phyloP scores from a whole-genome alignment of 1,284 basidiomycete genomes.

The Moniliella sp. region DNA sequence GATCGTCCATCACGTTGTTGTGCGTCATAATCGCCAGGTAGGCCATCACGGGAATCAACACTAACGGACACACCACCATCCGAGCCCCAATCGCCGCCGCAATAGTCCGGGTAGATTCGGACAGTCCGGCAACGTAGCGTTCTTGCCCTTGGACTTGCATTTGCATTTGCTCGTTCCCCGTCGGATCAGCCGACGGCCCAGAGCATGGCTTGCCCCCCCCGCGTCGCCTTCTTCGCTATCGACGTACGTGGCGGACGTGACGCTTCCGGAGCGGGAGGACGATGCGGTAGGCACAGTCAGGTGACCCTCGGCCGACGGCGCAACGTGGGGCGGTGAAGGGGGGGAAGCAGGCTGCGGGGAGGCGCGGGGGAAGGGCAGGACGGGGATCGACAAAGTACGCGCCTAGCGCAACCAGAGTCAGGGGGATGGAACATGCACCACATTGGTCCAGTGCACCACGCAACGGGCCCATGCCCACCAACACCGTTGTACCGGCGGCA shows the following conservation, averaged over 20 bases:
- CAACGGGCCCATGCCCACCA: constrained; percentile 32
- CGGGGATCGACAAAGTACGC: constrained; percentile 66
- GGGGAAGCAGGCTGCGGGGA: not conserved
- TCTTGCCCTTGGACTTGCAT: not conserved
- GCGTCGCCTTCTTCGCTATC: not conserved
- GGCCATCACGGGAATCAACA: constrained; percentile 39
- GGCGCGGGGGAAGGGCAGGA: too few relatives aligned
- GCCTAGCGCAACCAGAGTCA: constrained; percentile 73
- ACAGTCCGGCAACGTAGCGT: not conserved
- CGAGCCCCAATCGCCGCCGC: constrained; percentile 52
- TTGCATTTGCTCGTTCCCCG: not conserved
- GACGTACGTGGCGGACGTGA: not conserved
- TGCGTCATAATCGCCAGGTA: constrained; percentile 11
- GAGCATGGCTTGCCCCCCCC: not conserved
- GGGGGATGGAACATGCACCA: constrained; percentile 43
- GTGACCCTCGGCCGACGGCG: not conserved
- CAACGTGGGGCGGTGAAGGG: not conserved
- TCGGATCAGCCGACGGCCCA: not conserved
- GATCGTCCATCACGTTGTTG: constrained; percentile 39
- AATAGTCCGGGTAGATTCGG: constrained; percentile 43
- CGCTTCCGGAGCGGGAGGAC: not conserved
- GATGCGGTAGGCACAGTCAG: not conserved
- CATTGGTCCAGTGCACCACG: constrained; percentile 36
- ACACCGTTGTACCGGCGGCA: constrained; percentile 42
- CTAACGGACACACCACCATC: constrained; percentile 62